Evolutionary conservation across 371 early-diverging fungal genomes (phyloP), one percentile per base, ranked within the genome.

Genomic region (Blastocladiella emersonii): DNA sequence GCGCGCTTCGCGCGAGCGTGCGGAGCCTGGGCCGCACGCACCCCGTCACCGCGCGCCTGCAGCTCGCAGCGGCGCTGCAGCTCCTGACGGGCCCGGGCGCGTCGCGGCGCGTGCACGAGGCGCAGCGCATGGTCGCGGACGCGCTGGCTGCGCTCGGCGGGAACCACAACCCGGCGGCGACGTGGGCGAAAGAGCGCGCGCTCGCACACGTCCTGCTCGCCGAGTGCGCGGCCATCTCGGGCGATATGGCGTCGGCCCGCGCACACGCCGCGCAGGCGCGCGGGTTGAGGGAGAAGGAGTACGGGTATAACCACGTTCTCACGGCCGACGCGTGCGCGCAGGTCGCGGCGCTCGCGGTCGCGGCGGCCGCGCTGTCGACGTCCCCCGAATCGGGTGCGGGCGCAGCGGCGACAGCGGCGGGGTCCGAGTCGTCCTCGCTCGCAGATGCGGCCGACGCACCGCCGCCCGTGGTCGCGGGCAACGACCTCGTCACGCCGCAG

Each of bases 251-350:
- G 49, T 62, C 63, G 12, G 78, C 78, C 3, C 66, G 76, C 55
- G 34, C 45, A 34, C 72, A 77, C 60, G 72, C 74, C 5, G 70
- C 70, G 44, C 61, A 66, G 30, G 71, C 72, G 32, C 59, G 70
- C 5, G 66, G 62, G 49, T 34, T 77, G 44, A 64, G 71, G 37
- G 79, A 79, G 60, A 63, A 61, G 36, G 41, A 43, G 17, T 69
- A 68, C 19, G 78, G 78, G 0, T 71, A 68, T 48, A 55, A 62
- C 30, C 75, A 77, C 61, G 63, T 67, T 2, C 65, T 74, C 21
- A 72, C 72, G n/a, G 68, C 76, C n/a, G 73, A 76, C 25, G 56
- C 74, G 35, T 77, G 68, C 61, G 64, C 72, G 21, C 77, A 74
- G 61, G 64, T 74, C 48, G 72, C 79, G 0, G 64, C 34, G 57